Base-by-base conservation (phyloP, 306 rosid species). In the Malus sylvestris region DNA sequence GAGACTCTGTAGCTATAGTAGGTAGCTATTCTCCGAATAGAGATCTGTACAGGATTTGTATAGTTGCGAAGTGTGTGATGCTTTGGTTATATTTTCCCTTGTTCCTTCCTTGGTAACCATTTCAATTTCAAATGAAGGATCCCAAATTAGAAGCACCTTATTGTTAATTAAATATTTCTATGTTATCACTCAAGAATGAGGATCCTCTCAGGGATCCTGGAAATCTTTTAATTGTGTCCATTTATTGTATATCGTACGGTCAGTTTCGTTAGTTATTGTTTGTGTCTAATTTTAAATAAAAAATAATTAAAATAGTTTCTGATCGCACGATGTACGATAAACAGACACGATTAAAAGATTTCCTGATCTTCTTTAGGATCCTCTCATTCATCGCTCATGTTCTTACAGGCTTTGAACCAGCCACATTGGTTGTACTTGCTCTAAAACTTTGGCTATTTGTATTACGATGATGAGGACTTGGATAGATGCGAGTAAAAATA, bases 21-120 rank as follows among this genome's bases (percentile, higher is more conserved):
- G 45, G 55, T 73, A 44, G 69, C 45, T 27, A 5, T 19, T 44
- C 4, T 27, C 44, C 20, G 11, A 27, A 40, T 25, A 72, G 59
- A 73, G 22, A 27, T 61, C 69, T 73, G 77, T 73, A 73, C 19
- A 61, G 27, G 45, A 52, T 4, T 59, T 33, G 5, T 20, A 9
- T 63, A 30, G 14, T 16, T 14, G 4, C 35, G 13, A 44, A 60
- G 68, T 57, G 30, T 30, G 46, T 73, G 19, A 25, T 19, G 69
- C 52, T 10, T 57, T 59, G 52, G 46, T 72, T 72, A 23, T 57
- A 32, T 32, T n/a, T 22, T 19, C 10, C 40, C 11, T 35, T 40
- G 40, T 15, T 38, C 33, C 18, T 15, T 38, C 33, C 18, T 58
- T 15, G 38, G 52, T 35, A 25, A 35, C 51, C 19, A 35, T 58